These are phyloP conservation scores for Isatis tinctoria DNA, from an alignment of 345 rosid species.

Conservation along the genomic window DNA sequence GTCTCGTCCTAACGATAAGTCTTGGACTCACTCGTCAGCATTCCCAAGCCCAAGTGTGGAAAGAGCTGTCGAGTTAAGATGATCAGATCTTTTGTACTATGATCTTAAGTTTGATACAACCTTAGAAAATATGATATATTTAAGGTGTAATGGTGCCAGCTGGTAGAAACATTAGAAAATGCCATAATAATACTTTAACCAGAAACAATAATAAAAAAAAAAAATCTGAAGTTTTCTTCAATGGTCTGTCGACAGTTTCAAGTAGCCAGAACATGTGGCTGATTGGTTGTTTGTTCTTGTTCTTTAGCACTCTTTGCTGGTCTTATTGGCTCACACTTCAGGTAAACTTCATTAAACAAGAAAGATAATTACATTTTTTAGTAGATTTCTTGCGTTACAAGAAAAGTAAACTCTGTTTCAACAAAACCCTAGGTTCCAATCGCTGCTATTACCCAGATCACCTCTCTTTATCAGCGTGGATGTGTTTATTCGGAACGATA, in stretches of 20 bases:
- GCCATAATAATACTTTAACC: too few relatives aligned
- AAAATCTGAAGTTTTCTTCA: background rate
- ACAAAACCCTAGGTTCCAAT: slow-evolving; percentile 49
- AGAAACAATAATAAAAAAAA: background rate
- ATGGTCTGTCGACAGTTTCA: slow-evolving; percentile 4
- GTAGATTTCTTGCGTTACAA: background rate
- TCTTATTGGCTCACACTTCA: slow-evolving; percentile 65
- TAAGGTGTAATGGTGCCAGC: background rate
- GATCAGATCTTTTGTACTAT: background rate
- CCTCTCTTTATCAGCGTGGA: slow-evolving; percentile 63
- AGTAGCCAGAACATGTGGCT: slow-evolving; percentile 45
- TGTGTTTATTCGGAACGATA: slow-evolving; percentile 58
- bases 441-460: slow-evolving; percentile 52
- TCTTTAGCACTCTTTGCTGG: slow-evolving; percentile 61
- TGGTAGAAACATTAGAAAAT: background rate
- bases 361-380: background rate
- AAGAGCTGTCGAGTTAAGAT: slow-evolving; percentile 1
- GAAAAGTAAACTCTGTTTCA: background rate
- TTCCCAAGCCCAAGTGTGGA: background rate
- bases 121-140: too few relatives aligned
- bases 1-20: background rate
- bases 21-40: background rate
- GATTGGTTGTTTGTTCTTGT: slow-evolving; percentile 54
- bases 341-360: slow-evolving; percentile 33
- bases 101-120: too few relatives aligned